A percentile compares a stretch with the other conserved stretches of the same genome.
Conservation (phyloP, 2,329 filamentous ascomycete species). For the Cladorrhinum sp. region DNA sequence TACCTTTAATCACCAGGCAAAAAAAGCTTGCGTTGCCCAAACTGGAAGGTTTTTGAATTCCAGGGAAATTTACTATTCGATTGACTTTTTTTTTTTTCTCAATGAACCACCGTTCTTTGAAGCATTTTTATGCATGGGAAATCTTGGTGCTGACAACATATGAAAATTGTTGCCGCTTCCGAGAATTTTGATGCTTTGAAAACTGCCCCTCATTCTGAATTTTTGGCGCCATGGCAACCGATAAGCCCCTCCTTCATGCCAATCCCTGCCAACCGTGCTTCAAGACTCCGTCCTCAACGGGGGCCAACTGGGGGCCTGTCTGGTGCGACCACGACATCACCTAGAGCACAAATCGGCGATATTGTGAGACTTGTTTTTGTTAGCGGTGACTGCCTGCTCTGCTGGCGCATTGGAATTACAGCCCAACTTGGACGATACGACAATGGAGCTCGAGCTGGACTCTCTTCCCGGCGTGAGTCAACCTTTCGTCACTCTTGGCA, state of each 20-base stretch:
- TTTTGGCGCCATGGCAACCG: slow-evolving; percentile 13
- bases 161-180: not conserved
- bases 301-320: not conserved
- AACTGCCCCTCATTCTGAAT: slow-evolving; percentile 12
- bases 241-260: slow-evolving; percentile 15
- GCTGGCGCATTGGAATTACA: slow-evolving; percentile 16
- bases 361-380: slow-evolving; percentile 4
- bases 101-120: no score
- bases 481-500: slow-evolving; percentile 1
- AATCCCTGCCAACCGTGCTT: slow-evolving; percentile 8
- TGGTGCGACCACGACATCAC: slow-evolving; percentile 3
- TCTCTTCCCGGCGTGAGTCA: slow-evolving; percentile 24
- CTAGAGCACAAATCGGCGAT: slow-evolving; percentile 12
- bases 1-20: not conserved
- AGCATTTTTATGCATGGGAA: not conserved
- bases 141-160: not conserved
- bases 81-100: not conserved
- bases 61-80: not conserved
- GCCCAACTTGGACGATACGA: slow-evolving; percentile 23
- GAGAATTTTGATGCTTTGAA: not conserved
- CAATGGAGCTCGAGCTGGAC: slow-evolving; percentile 10
- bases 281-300: slow-evolving; percentile 5
- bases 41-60: not conserved
- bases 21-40: not conserved
- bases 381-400: slow-evolving; percentile 12